phyloP scores from a whole-genome alignment of 2,329 filamentous ascomycete species.

The Berkeleyomyces rouxiae region DNA sequence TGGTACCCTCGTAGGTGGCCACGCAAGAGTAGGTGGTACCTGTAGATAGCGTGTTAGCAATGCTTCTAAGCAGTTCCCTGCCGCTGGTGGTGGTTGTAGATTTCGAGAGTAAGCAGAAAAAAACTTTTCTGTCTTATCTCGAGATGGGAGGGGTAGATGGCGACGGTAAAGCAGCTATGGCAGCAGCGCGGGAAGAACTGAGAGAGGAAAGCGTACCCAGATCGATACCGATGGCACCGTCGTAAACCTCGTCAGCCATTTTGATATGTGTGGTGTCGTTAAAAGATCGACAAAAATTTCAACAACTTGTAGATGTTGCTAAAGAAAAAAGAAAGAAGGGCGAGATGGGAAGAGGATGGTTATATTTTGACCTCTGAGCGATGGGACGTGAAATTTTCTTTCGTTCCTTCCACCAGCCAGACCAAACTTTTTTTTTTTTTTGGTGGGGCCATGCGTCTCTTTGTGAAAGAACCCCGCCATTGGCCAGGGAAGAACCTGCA shows the following conservation, averaged over 20 bases:
- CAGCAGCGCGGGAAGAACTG: slow-evolving; percentile 7
- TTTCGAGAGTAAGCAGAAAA: not conserved
- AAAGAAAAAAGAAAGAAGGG: slow-evolving; percentile 13
- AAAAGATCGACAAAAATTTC: slow-evolving; percentile 14
- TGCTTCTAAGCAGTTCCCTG: not conserved
- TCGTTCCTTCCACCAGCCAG: slow-evolving; percentile 13
- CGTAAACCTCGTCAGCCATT: slow-evolving; percentile 97
- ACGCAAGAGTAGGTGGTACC: slow-evolving; percentile 99
- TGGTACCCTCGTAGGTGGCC: slow-evolving; percentile 97
- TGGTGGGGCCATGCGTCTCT: slow-evolving; percentile 8
- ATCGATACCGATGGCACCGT: slow-evolving; percentile 99
- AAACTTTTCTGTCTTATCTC: slow-evolving; percentile 6
- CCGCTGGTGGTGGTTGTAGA: not conserved
- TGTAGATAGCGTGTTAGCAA: slow-evolving; percentile 24
- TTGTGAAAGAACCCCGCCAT: slow-evolving; percentile 14
- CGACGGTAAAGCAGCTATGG: slow-evolving; percentile 12
- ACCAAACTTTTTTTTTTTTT: slow-evolving; percentile 14
- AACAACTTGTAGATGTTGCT: slow-evolving; percentile 15
- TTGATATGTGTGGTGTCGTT: slow-evolving; percentile 15
- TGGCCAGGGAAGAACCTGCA: slow-evolving; percentile 9
- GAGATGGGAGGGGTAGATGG: not conserved
- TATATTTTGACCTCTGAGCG: slow-evolving; percentile 14
- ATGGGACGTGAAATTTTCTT: slow-evolving; percentile 13
- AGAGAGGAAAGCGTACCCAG: slow-evolving; percentile 50
- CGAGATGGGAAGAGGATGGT: slow-evolving; percentile 13